Evolutionary conservation across 2,329 filamentous ascomycete species (phyloP), one percentile per base, ranked within the genome.

Genomic region (Neopestalotiopsis sp.): DNA sequence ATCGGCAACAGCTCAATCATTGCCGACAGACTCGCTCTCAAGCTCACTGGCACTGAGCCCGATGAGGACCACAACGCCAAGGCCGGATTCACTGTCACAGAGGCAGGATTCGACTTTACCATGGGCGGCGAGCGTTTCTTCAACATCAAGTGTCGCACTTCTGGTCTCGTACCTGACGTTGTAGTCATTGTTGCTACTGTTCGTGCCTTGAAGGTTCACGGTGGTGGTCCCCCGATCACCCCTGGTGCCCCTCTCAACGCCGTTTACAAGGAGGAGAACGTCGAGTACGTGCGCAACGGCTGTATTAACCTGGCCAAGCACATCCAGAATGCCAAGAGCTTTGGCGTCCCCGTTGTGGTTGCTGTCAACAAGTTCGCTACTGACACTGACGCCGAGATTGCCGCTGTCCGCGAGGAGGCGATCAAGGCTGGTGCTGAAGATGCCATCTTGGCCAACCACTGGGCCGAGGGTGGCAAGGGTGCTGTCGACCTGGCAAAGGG

Each of bases 101-200:
- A 99, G 82, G 95, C 96, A 66, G 96, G 96, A 10, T 99, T 99
- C 81, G 96, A 99, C 82, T 99, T 99, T 84, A 98, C 96, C 76
- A 99, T 99, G 96, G 96, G 96, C 73, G 96, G 96, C 72, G 96
- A 99, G 87, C 92, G 96, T 66, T 99, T 99, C 88, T 98, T 99
- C 90, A 98, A 99, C 86, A 98, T 99, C 87, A 99, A 99, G 88
- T 98, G 96, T 85, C 92, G 96, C 70, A 93, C 94, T 10, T 98
- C 95, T 5, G 95, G 95, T 30, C 91, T 99, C 61, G 90, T 94
- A 2, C 96, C 96, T 1, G 96, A 99, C 77, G 94, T 94, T 1
- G 95, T 97, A 6, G 94, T 99, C 59, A 91, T 99, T 69, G 96
- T 99, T 49, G 95, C 96, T 30, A 99, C 96, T 2, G 93, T 99